Conservation (phyloP, 2,329 filamentous ascomycete genomes). For the Magnaporthales sp. region DNA sequence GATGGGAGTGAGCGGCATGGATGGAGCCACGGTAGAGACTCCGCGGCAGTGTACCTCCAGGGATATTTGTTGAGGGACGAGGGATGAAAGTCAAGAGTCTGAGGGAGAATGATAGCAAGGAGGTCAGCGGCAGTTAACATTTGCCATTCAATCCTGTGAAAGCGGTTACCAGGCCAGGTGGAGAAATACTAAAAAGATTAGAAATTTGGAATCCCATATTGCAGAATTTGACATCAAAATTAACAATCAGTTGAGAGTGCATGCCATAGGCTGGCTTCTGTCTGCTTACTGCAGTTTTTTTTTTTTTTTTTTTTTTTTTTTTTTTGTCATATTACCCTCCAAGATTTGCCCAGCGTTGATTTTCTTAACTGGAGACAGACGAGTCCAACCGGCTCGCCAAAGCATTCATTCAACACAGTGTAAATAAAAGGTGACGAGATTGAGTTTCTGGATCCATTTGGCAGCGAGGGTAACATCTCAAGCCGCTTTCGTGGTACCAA, state of each 20-base stretch:
- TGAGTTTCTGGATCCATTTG: neutral
- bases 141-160: neutral
- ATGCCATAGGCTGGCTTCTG: neutral
- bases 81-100: neutral
- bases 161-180: neutral
- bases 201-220: neutral
- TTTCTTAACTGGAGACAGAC: neutral
- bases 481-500: neutral
- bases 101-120: neutral
- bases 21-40: neutral
- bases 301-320: neutral
- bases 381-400: neutral
- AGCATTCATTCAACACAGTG: neutral
- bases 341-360: neutral
- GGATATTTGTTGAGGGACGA: neutral
- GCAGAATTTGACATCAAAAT: neutral
- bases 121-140: neutral
- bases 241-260: neutral
- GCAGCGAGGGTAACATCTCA: neutral
- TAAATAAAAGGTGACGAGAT: neutral
- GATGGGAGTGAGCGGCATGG: neutral
- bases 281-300: too few species aligned
- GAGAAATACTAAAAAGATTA: neutral
- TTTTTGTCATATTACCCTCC: neutral
- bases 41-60: neutral